A percentile compares a stretch with the other conserved stretches of the same genome.
These are phyloP conservation scores for Mollisiaceae sp. DNA, from an alignment of 2,329 filamentous ascomycete species.

Conservation along the genomic window DNA sequence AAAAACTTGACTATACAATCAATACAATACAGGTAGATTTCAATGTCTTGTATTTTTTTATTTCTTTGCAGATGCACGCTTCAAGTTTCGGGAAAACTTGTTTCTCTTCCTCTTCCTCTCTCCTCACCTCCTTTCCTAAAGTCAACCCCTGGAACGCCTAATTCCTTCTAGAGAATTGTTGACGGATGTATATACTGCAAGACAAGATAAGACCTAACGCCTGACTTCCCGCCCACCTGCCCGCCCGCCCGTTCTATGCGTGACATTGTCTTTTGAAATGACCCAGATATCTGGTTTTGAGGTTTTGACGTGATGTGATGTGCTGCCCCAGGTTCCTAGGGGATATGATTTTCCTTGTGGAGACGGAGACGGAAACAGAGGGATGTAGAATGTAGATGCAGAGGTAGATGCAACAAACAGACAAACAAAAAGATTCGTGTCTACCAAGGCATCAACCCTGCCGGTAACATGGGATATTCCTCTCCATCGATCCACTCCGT, in stretches of 20 bases:
- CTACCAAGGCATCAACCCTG: conserved; percentile 40
- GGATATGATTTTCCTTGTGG: too few species aligned
- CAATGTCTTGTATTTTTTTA: background rate
- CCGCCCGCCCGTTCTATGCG: background rate
- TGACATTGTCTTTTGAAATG: conserved; percentile 4
- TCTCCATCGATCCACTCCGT: conserved; percentile 41
- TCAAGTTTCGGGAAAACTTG: background rate
- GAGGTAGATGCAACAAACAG: background rate
- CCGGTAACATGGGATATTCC: conserved; percentile 41
- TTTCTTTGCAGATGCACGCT: too few species aligned
- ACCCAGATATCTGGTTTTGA: background rate
- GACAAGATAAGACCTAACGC: background rate
- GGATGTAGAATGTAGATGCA: background rate
- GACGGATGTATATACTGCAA: background rate
- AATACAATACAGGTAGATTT: background rate
- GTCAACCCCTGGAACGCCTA: background rate
- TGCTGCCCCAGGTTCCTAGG: background rate
- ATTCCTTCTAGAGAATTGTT: background rate
- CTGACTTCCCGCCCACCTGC: background rate
- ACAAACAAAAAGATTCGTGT: background rate
- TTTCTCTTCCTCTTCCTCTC: background rate
- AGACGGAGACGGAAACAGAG: background rate
- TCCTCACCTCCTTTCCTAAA: background rate
- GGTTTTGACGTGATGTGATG: background rate
- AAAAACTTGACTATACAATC: too few species aligned